Conservation (phyloP, 2,329 filamentous ascomycete species). For the Neopestalotiopsis sp. region DNA sequence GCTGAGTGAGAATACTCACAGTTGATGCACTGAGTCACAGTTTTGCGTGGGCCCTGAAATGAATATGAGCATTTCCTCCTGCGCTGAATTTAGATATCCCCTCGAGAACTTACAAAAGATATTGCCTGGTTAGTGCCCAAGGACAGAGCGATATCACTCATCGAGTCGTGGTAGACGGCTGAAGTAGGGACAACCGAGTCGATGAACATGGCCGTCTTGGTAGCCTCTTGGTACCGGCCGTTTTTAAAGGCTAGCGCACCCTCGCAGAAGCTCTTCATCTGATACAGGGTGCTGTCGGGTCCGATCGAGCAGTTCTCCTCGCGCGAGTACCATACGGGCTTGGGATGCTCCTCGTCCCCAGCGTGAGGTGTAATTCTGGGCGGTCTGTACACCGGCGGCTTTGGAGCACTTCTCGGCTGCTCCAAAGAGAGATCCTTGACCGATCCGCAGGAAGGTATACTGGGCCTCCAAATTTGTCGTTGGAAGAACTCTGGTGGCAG, state of each 20-base stretch:
- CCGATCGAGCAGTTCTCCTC: slow-evolving; percentile 38
- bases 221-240: slow-evolving; percentile 41
- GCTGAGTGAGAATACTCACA: slow-evolving; percentile 28
- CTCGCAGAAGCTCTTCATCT: slow-evolving; percentile 42
- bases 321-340: slow-evolving; percentile 16
- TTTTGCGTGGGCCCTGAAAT: slow-evolving; percentile 16
- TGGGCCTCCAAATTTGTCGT: not conserved
- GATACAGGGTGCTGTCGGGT: slow-evolving; percentile 40
- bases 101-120: slow-evolving; percentile 15
- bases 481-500: not conserved
- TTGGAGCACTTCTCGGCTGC: not conserved
- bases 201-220: slow-evolving; percentile 28
- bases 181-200: not conserved
- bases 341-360: not conserved
- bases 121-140: slow-evolving; percentile 17
- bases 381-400: not conserved
- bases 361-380: not conserved
- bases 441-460: not conserved
- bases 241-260: slow-evolving; percentile 42
- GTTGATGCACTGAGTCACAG: slow-evolving; percentile 29
- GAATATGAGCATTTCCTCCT: slow-evolving; percentile 5
- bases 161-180: slow-evolving; percentile 4
- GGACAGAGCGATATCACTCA: not conserved
- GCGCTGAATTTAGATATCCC: not conserved
- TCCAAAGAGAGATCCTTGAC: not conserved